A percentile compares a stretch with the other conserved stretches of the same genome.
Evolutionary conservation across 495 filamentous ascomycete species (phyloP).

Genomic region (Neurospora sp.): DNA sequence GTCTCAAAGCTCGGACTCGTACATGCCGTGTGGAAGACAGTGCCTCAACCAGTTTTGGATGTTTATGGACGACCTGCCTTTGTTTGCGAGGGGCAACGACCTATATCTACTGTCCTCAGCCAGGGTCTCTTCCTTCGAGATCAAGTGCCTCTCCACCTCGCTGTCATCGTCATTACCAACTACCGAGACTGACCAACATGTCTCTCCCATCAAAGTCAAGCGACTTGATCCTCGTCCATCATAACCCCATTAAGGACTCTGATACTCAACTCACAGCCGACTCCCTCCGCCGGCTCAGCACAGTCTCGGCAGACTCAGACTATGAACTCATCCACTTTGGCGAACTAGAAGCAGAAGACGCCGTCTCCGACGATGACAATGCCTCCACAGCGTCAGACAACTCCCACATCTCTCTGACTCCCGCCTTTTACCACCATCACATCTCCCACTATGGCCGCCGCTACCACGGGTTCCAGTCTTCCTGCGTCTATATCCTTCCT

Average conservation of each 20-base stretch:
- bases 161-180: neutral
- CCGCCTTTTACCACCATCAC: conserved; percentile 22
- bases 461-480: conserved; percentile 9
- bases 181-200: neutral
- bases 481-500: conserved; percentile 14
- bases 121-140: neutral
- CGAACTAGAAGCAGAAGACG: neutral
- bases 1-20: neutral
- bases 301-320: neutral
- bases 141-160: neutral
- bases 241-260: neutral
- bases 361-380: neutral
- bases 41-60: neutral
- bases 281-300: neutral
- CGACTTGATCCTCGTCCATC: neutral
- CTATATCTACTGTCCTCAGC: neutral
- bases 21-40: neutral
- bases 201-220: neutral
- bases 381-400: neutral
- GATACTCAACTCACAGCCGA: neutral
- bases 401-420: neutral
- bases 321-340: neutral
- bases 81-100: neutral
- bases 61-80: neutral
- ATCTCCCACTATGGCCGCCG: conserved; percentile 46